phyloP scores from a whole-genome alignment of 495 filamentous ascomycete genomes.

The Ramalina intermedia region DNA sequence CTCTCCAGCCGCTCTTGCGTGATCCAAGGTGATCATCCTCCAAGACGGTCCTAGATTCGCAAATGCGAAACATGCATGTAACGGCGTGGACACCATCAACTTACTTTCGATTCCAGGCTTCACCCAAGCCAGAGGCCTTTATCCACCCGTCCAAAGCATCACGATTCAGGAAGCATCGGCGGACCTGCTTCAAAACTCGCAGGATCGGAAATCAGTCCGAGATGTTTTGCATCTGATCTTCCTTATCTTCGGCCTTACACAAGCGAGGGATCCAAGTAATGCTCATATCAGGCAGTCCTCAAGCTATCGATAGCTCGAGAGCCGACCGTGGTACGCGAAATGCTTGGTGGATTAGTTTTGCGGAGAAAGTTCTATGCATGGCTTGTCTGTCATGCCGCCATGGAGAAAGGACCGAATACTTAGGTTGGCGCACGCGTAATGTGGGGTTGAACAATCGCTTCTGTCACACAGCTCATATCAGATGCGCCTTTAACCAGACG shows the following conservation, averaged over 20 bases:
- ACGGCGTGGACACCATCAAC: neutral
- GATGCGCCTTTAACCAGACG: no score
- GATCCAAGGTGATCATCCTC: neutral
- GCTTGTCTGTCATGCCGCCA: neutral
- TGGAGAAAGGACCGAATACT: conserved; percentile 1
- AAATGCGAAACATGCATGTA: neutral
- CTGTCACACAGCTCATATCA: no score
- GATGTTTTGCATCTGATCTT: neutral
- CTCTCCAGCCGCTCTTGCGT: neutral
- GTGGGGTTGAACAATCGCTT: no score
- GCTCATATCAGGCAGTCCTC: neutral
- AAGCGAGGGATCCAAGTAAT: neutral
- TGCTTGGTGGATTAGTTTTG: neutral
- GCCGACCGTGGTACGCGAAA: neutral
- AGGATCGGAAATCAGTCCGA: no score
- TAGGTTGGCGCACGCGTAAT: no score
- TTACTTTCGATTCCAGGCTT: no score
- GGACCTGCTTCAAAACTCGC: no score
- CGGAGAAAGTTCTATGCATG: neutral
- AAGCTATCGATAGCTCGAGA: neutral
- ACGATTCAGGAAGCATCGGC: neutral
- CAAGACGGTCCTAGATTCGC: neutral
- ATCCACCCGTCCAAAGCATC: no score
- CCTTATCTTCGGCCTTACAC: neutral
- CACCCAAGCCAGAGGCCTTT: no score